These are phyloP conservation scores for Cyberlindnera petersonii DNA, from an alignment of 805 yeast genomes.

Conservation along the genomic window DNA sequence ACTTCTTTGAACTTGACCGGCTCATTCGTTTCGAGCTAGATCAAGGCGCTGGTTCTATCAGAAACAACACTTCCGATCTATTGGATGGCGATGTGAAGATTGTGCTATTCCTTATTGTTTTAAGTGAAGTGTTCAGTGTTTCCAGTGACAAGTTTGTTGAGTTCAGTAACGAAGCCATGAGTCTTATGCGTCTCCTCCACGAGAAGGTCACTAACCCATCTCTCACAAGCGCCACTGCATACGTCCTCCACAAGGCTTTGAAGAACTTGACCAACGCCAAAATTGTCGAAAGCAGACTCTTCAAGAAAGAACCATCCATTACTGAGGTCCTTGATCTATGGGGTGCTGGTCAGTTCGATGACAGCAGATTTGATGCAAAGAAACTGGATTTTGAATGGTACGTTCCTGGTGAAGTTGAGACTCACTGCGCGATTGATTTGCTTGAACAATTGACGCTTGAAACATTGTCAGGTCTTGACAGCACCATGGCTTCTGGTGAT, in stretches of 20 bases:
- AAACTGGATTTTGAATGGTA: slow-evolving; percentile 71
- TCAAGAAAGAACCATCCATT: slow-evolving; percentile 41
- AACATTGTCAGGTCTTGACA: slow-evolving; percentile 41
- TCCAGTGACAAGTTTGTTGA: slow-evolving; percentile 51
- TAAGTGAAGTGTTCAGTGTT: slow-evolving; percentile 68
- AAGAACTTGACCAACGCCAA: slow-evolving; percentile 60
- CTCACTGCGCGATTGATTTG: slow-evolving; percentile 56
- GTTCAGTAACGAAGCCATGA: slow-evolving; percentile 42
- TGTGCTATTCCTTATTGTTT: slow-evolving; percentile 63
- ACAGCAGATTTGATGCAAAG: slow-evolving; percentile 42
- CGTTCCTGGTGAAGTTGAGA: slow-evolving; percentile 53
- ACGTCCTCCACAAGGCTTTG: slow-evolving; percentile 63
- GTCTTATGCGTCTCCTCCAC: slow-evolving; percentile 30
- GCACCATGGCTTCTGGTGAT: slow-evolving; percentile 27
- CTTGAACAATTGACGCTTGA: slow-evolving; percentile 47
- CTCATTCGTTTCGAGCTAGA: slow-evolving; percentile 61
- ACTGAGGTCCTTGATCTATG: slow-evolving; percentile 47
- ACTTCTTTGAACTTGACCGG: slow-evolving; percentile 29
- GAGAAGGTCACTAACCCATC: slow-evolving; percentile 43
- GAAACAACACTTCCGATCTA: slow-evolving; percentile 59
- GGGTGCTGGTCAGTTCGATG: slow-evolving; percentile 70
- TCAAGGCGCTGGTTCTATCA: slow-evolving; percentile 76
- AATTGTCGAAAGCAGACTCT: slow-evolving; percentile 50
- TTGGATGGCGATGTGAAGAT: slow-evolving; percentile 76
- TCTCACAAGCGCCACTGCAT: slow-evolving; percentile 54